Base-by-base conservation (phyloP, 768 basidiomycete genomes). In the Russula virescens region DNA sequence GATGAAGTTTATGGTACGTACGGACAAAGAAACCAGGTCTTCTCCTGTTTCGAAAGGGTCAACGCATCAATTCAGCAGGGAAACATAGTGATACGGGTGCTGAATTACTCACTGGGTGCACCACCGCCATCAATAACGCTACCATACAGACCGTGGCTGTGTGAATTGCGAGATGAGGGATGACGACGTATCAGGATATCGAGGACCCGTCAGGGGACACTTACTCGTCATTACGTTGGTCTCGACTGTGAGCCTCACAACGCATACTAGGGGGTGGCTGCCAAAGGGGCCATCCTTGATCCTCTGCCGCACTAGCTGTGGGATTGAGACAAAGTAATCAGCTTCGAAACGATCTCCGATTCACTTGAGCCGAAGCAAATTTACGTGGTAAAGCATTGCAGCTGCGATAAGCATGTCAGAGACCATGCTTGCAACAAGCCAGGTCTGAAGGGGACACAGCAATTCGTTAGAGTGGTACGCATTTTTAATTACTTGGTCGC, bases 221-320 rank as follows among this genome's bases (percentile, higher is more conserved):
- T 43, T 28, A 63, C 67, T 46, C 52, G 68, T 28, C 64, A 70
- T 52, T 0, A 62, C 9, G 48, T 71, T 72, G 1, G 71, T 68
- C 60, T 72, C 71, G n/a, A 72, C 45, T 2, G 71, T 70, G 35
- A 72, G 38, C 7, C 67, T 64, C 3, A 72, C 66, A 6, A 71
- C 58, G 7, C 62, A 62, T 1, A 60, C 31, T 2, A 72, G 43
- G 23, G 67, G 38, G n/a, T 69, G 54, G 3, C 5, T 21, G 18
- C 40, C 52, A 18, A 43, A 28, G 2, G 2, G 4, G n/a, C 35
- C 10, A 19, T 52, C 68, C 28, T 13, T 48, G 3, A 5, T 19
- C 8, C 19, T 31, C 2, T 40, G 47, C 25, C 2, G 7, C 5
- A 2, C 4, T 21, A 59, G 25, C 58, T 60, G 11, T 5, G 28